Evolutionary conservation across 257 asterid species (phyloP).

Genomic region (Solanum medicagineum): DNA sequence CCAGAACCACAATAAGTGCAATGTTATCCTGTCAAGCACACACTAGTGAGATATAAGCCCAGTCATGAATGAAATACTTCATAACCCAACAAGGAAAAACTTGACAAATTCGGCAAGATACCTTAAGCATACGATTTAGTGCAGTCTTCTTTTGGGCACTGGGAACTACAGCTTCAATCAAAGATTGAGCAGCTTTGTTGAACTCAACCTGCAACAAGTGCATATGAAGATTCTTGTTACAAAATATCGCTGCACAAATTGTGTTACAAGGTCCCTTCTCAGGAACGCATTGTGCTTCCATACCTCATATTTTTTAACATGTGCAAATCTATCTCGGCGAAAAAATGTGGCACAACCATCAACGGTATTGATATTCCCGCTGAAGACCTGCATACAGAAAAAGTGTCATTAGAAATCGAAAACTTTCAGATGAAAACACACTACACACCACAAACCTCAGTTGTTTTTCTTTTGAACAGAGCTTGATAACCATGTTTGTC

Average conservation of each 20-base stretch:
- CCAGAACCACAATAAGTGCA: slow-evolving; percentile 85
- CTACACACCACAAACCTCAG: slow-evolving; percentile 58
- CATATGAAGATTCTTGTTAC: not conserved
- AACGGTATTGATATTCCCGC: slow-evolving; percentile 33
- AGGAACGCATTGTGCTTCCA: not conserved
- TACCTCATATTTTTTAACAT: slow-evolving; percentile 95
- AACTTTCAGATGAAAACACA: not conserved
- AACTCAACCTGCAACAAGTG: slow-evolving; percentile 67
- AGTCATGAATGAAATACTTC: not conserved
- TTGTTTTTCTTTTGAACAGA: slow-evolving; percentile 58
- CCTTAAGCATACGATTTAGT: slow-evolving; percentile 80
- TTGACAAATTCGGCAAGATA: slow-evolving; percentile 7
- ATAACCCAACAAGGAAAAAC: not conserved
- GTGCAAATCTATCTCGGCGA: slow-evolving; percentile 90
- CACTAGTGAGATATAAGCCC: not conserved
- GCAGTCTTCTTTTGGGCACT: slow-evolving; percentile 72
- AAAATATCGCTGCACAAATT: not conserved
- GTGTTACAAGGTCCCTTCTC: not conserved
- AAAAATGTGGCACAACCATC: slow-evolving; percentile 99
- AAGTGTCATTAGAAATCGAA: slow-evolving; percentile 1
- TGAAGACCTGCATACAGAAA: slow-evolving; percentile 42
- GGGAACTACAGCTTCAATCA: slow-evolving; percentile 73
- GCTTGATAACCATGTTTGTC: slow-evolving; percentile 97
- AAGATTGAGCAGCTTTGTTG: slow-evolving; percentile 96
- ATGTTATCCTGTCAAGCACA: slow-evolving; percentile 57